phyloP scores from a whole-genome alignment of 2,329 filamentous ascomycete genomes.

The Fusarium incarnatum region DNA sequence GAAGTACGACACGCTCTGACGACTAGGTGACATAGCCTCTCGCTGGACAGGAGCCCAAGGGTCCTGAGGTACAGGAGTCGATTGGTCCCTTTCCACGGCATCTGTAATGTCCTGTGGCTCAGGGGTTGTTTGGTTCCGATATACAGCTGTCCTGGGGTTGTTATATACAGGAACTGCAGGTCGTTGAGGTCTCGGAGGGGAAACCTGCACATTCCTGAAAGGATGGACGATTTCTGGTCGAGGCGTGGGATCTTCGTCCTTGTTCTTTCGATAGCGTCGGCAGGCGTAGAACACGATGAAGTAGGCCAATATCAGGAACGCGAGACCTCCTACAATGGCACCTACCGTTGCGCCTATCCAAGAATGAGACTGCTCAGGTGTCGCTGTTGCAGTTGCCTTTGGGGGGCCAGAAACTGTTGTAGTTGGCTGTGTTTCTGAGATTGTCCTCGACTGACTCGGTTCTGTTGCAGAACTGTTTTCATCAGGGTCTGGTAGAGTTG shows the following conservation, averaged over 20 bases:
- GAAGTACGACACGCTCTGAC: not conserved
- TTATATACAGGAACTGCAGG: not conserved
- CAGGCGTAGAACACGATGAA: not conserved
- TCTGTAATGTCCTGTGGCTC: not conserved
- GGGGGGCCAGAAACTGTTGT: not conserved
- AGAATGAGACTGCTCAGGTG: too few species aligned
- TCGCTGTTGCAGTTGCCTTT: not conserved
- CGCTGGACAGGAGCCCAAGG: not conserved
- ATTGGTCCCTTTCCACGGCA: rapidly evolving
- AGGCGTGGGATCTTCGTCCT: not conserved
- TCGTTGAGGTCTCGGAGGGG: not conserved
- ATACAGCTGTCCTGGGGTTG: not conserved
- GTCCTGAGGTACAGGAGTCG: not conserved
- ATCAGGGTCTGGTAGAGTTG: slow-evolving; percentile 1
- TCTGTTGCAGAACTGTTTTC: not conserved
- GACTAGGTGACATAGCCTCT: not conserved
- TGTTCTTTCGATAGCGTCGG: not conserved
- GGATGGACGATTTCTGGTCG: not conserved
- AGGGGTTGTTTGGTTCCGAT: not conserved
- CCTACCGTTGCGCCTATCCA: too few species aligned
- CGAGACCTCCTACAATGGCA: not conserved
- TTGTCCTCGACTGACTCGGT: not conserved
- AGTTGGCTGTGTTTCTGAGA: not conserved
- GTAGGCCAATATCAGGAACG: not conserved
- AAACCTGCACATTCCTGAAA: not conserved